A percentile compares a stretch with the other conserved stretches of the same genome.
Conservation (phyloP, 768 basidiomycete genomes). For the Tylopilus plumbeoviolaceoides region DNA sequence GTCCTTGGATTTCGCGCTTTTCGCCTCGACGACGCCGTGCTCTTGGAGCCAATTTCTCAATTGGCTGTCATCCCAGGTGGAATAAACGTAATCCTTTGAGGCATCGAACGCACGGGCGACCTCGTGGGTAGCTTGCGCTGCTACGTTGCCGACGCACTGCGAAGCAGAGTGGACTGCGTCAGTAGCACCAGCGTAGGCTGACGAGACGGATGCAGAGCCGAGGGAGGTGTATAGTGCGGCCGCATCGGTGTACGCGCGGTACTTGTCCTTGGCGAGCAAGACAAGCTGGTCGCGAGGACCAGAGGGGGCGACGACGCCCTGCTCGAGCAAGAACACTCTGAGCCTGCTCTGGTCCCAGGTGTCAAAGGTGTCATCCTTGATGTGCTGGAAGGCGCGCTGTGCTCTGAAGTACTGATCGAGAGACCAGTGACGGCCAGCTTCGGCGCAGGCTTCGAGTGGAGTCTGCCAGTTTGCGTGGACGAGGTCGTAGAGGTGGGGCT, state of each 20-base stretch:
- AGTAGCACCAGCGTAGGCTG: constrained; percentile 46
- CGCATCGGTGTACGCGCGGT: constrained; percentile 54
- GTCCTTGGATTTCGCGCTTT: constrained; percentile 46
- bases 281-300: constrained; percentile 78
- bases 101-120: constrained; percentile 56
- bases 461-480: constrained; percentile 61
- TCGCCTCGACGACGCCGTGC: constrained; percentile 67
- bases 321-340: constrained; percentile 79
- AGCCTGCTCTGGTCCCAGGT: constrained; percentile 82
- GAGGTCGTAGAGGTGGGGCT: constrained; percentile 39
- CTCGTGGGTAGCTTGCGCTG: constrained; percentile 51
- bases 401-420: constrained; percentile 60
- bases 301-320: constrained; percentile 80
- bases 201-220: constrained; percentile 46
- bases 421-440: constrained; percentile 44
- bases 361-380: constrained; percentile 65
- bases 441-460: constrained; percentile 28
- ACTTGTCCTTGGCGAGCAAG: constrained; percentile 69
- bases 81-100: constrained; percentile 83
- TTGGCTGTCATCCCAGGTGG: constrained; percentile 81
- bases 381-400: constrained; percentile 55
- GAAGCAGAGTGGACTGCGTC: constrained; percentile 35
- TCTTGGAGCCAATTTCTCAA: constrained; percentile 70
- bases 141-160: constrained; percentile 38
- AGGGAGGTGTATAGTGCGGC: constrained; percentile 51